Percentiles rank a stretch among this genome's conserved stretches.
Conservation (phyloP, 352 stramenopile species). For the Pythium dissimile region DNA sequence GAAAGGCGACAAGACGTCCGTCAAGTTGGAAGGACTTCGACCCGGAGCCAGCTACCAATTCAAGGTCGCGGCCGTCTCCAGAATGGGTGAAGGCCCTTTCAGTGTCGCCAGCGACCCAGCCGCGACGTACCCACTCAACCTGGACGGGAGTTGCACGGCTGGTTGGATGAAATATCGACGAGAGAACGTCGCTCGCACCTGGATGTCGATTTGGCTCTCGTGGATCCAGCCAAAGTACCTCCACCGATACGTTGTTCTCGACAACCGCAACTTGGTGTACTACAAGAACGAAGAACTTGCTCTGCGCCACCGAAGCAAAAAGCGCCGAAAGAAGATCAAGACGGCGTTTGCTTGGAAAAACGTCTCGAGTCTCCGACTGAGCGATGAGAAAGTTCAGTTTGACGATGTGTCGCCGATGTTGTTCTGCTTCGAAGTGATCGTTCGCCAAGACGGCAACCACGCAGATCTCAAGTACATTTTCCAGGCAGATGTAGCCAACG, state of each 20-base stretch:
- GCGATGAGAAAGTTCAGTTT: constrained; percentile 71
- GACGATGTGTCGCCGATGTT: constrained; percentile 80
- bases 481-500: constrained; percentile 64
- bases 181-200: constrained; percentile 48
- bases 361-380: constrained; percentile 56
- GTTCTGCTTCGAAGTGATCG: constrained; percentile 76
- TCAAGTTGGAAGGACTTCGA: constrained; percentile 71
- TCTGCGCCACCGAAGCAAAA: constrained; percentile 72
- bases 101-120: constrained; percentile 68
- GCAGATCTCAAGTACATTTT: constrained; percentile 77
- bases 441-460: constrained; percentile 44
- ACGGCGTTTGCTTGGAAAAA: constrained; percentile 70
- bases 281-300: constrained; percentile 82
- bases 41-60: constrained; percentile 84
- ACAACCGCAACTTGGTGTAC: constrained; percentile 66
- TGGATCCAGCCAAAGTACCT: constrained; percentile 77
- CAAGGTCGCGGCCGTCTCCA: constrained; percentile 78
- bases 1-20: constrained; percentile 43
- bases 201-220: constrained; percentile 44
- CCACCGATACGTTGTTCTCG: constrained; percentile 81
- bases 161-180: constrained; percentile 87
- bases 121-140: constrained; percentile 66
- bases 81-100: constrained; percentile 85
- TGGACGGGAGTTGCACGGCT: constrained; percentile 69
- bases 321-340: constrained; percentile 74